Percentiles rank a stretch among this genome's conserved stretches.
Conservation (phyloP, 2,329 filamentous ascomycete species). For the Zalaria obscura region DNA sequence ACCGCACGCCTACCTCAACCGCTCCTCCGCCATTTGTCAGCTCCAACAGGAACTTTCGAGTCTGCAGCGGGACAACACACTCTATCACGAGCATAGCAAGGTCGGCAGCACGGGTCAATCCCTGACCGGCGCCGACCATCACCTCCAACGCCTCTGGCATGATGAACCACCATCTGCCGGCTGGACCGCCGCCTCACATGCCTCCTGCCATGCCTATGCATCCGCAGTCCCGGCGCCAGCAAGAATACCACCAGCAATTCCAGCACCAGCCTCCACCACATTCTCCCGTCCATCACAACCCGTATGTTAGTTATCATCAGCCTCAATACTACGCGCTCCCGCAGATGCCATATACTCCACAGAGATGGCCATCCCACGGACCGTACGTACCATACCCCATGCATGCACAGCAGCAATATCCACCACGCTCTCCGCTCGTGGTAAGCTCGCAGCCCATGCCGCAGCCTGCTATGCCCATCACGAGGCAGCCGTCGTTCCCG, state of each 20-base stretch:
- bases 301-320: constrained; percentile 22
- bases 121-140: constrained; percentile 4
- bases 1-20: no score
- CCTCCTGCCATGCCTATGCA: constrained; percentile 24
- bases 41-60: no score
- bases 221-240: constrained; percentile 22
- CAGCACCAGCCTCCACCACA: constrained; percentile 20
- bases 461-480: constrained; percentile 28
- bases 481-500: constrained; percentile 16
- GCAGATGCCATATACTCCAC: constrained; percentile 21
- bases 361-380: constrained; percentile 20
- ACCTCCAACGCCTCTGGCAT: constrained; percentile 39
- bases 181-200: constrained; percentile 35
- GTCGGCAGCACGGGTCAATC: background rate
- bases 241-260: constrained; percentile 23
- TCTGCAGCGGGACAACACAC: no score
- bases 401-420: constrained; percentile 21
- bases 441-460: constrained; percentile 31
- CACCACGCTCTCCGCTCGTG: constrained; percentile 26
- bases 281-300: constrained; percentile 23
- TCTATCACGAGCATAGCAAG: background rate
- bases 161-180: constrained; percentile 71
- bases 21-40: no score
- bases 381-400: constrained; percentile 24
- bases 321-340: constrained; percentile 25